Evolutionary conservation across 75 land plant genomes (phyloP), one percentile per base, ranked within the genome.

Genomic region (Picea sitchensis): DNA sequence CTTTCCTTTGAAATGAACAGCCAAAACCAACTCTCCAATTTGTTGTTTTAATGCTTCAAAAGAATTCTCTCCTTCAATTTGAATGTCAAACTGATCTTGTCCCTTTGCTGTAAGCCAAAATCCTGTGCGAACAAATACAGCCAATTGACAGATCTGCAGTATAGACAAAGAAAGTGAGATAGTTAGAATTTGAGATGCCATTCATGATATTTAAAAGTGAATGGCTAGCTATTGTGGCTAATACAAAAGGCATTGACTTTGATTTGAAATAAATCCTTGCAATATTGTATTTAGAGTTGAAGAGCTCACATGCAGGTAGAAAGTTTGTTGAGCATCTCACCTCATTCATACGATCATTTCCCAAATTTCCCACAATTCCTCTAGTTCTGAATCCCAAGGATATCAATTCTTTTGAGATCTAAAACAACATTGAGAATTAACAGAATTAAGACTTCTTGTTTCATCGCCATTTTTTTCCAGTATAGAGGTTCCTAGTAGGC

Each of bases 91-190:
- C 58, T 60, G 69, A 56, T 82, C 38, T 32, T 82, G 88, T 75
- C 82, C 89, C 58, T 80, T 73, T 26, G 69, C 73, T 67, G 89
- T 87, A 26, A 86, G 65, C 89, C 89, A 87, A 62, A 71, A 87
- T 34, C 89, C 89, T 21, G 88, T 87, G 54, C 89, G 81, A 63
- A 87, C 65, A 75, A 57, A 75, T 75, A 75, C 59, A 54, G 76
- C 58, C 58, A 75, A 75, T 14, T 75, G 73, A 44, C 26, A 32
- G 21, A 61, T 61, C 79, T 78, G 79, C 73, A 77, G 5, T 15
- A 34, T 58, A 58, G 64, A 30, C 58, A 60, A 20, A 58, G 21
- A 59, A 8, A 76, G 62, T 18, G n/a, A 26, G 26, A n/a, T n/a
- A 76, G 61, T 26, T 34, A 56, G 15, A 31, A 59, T 3, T 44